Evolutionary conservation across 306 rosid species (phyloP).

Genomic region (Carpinus fangiana): DNA sequence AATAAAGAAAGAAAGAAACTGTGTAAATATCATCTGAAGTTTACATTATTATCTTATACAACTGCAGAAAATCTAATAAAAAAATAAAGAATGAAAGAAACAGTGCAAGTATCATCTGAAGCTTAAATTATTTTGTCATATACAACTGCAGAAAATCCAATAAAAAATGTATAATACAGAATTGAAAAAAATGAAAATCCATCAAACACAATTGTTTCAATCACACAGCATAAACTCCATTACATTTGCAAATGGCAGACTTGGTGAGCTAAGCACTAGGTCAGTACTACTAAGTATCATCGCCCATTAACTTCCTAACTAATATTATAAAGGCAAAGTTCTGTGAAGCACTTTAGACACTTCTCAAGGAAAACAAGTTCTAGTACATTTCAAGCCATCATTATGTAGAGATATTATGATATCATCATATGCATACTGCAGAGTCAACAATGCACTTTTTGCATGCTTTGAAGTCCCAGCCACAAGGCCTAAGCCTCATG

Average conservation of each 20-base stretch:
- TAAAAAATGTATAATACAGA: not conserved
- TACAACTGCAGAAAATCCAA: too few species aligned
- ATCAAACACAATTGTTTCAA: not conserved
- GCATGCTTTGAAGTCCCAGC: not conserved
- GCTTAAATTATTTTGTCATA: too few species aligned
- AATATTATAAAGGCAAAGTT: not conserved
- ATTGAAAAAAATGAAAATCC: not conserved
- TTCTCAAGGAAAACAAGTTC: not conserved
- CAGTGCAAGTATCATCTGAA: too few species aligned
- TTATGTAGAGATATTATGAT: not conserved
- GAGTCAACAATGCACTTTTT: not conserved
- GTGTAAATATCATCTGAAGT: conserved; percentile 17
- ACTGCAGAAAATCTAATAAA: conserved; percentile 16
- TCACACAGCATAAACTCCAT: not conserved
- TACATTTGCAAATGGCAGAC: not conserved
- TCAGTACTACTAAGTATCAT: not conserved
- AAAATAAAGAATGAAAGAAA: too few species aligned
- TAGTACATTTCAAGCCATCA: not conserved
- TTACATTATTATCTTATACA: conserved; percentile 11
- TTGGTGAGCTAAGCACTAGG: not conserved
- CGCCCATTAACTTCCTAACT: not conserved
- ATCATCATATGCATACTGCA: not conserved
- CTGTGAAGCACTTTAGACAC: not conserved
- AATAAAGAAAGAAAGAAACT: not conserved
- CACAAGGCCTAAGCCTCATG: not conserved